Conservation (phyloP, 1,284 basidiomycete genomes). For the Peniophora sp. region DNA sequence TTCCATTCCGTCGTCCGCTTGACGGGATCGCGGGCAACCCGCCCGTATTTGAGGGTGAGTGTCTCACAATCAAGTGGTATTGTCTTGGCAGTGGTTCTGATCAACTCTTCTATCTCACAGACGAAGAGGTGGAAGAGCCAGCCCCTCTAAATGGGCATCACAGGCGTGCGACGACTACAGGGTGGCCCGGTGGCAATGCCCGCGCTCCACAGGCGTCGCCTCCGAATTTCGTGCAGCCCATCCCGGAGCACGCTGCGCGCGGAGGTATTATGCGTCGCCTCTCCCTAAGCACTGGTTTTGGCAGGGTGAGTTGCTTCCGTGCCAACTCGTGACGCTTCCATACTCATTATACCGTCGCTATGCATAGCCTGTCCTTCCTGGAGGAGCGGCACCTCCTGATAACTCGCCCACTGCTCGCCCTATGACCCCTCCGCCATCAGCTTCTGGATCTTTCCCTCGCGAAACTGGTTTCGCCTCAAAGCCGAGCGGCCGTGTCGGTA, state of each 20-base stretch:
- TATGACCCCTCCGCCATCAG: constrained; percentile 38
- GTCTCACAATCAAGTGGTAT: constrained; percentile 1
- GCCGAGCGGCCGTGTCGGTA: constrained; percentile 22
- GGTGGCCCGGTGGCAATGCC: constrained; percentile 40
- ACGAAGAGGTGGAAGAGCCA: constrained; percentile 29
- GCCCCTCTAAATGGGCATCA: constrained; percentile 19
- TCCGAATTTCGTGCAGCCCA: constrained; percentile 15
- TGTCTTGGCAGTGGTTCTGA: background rate
- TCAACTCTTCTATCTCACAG: constrained; percentile 8
- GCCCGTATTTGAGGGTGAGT: constrained; percentile 55
- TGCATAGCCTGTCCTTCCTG: constrained; percentile 2
- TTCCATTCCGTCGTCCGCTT: constrained; percentile 43
- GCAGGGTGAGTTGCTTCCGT: constrained; percentile 39
- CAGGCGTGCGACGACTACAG: constrained; percentile 30
- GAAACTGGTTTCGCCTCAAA: constrained; percentile 11
- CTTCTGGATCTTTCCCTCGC: constrained; percentile 9
- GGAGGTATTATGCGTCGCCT: constrained; percentile 65
- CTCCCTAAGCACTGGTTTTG: constrained; percentile 53
- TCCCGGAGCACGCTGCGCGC: constrained; percentile 33
- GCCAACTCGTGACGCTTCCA: background rate
- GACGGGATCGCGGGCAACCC: constrained; percentile 37
- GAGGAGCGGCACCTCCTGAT: constrained; percentile 8
- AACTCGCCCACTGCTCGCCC: constrained; percentile 27
- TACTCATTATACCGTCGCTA: constrained; percentile 6
- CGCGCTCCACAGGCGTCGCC: constrained; percentile 34